Evolutionary conservation across 108 stramenopile species (phyloP), one percentile per base, ranked within the genome.

Genomic region (Licmophora abbreviata): DNA sequence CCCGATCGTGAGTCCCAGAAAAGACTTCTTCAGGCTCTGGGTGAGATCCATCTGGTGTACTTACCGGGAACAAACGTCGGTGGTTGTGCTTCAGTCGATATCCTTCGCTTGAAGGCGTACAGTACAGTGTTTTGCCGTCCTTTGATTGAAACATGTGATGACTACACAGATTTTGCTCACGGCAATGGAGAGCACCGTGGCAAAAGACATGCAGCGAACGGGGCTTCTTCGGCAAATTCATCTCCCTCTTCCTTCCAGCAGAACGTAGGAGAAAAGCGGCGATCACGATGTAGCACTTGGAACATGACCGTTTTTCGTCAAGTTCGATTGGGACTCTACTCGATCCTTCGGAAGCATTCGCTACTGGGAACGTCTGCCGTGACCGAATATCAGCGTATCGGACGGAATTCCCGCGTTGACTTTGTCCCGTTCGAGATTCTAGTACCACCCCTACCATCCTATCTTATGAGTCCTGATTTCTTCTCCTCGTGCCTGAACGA

Each of bases 41-140:
- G 20, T 18, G 38, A 40, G 18, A 40, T 40, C 20, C 38, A 5
- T 40, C 4, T 18, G 20, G 20, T 40, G 3, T 40, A 40, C 38
- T 40, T 40, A 18, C n/a, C n/a, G n/a, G n/a, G n/a, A n/a, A n/a
- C n/a, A n/a, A n/a, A n/a, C n/a, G n/a, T n/a, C n/a, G n/a, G n/a
- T n/a, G n/a, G n/a, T n/a, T n/a, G n/a, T n/a, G 15, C 38, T 3
- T 4, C 38, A 18, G 20, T 18, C 20, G 38, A 40, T 5, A 18
- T 40, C 3, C 18, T 40, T 40, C 38, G 38, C 20, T 5, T 40
- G 15, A 20, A 18, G 10, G 45, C 49, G 42, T 47, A 49, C 29
- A 54, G 62, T 8, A 28, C 55, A 8, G 10, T 63, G 9, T 63
- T 48, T 29, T 63, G 62, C 17, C 42, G 44, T 24, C 62, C 62